Base-by-base conservation (phyloP, 2,329 filamentous ascomycete genomes). In the Botrytis medusae region DNA sequence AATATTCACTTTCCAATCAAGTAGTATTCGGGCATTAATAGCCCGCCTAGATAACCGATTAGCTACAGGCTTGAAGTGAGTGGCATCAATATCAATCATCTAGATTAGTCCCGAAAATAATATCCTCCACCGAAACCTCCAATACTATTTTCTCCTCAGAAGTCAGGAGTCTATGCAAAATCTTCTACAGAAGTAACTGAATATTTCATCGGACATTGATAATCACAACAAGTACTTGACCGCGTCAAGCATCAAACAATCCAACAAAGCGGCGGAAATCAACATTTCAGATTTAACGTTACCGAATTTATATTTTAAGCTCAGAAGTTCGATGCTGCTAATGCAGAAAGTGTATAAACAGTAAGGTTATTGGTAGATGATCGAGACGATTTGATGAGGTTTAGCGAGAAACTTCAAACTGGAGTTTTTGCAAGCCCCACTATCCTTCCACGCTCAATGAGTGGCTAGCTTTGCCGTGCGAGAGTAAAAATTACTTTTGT, bases 71-170 rank as follows among this genome's bases (percentile, higher is more conserved):
- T 37, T 37, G 34, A 37, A 37, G 34, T 37, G 34, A 6, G 34
- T 37, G 34, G 34, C 34, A 37, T 37, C 34, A 37, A 37, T 25
- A 51, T 51, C 22, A 25, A 16, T 2, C 12, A n/a, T 54, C 25
- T 16, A 54, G 25, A 54, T 54, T 12, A n/a, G 4, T 22, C n/a
- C 22, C 42, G 16, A 16, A 4, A 44, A 18, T 4, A 2, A 44
- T 12, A 16, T 44, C 10, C 16, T 44, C 42, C 42, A 1, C 2
- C 42, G 14, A 44, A 44, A 44, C 12, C 5, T n/a, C 12, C 1
- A n/a, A 16, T 4, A 4, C 25, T n/a, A n/a, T n/a, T 1, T 1
- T n/a, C 0, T 10, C 12, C 4, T 54, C 12, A 2, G 2, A 12
- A 6, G n/a, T 16, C 25, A n/a, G 1, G 5, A 48, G 4, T 14